Evolutionary conservation across 1,284 basidiomycete species (phyloP).

Genomic region (Chalciporus sp.): DNA sequence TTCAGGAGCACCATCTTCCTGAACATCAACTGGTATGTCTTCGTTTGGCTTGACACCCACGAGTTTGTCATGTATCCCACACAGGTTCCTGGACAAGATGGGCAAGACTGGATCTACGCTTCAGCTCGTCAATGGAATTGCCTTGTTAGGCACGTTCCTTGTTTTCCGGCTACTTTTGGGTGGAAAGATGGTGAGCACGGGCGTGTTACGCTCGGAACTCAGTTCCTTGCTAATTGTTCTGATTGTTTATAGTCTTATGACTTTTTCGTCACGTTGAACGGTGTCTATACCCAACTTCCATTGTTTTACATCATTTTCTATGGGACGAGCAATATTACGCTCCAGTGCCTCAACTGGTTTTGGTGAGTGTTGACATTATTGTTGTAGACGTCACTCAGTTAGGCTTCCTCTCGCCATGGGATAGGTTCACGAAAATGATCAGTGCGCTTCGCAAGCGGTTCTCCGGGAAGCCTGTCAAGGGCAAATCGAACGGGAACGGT

Average conservation of each 20-base stretch:
- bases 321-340: conserved; percentile 54
- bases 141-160: conserved; percentile 66
- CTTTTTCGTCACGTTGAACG: conserved; percentile 58
- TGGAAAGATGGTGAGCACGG: conserved; percentile 52
- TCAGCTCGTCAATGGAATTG: conserved; percentile 67
- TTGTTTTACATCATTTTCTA: conserved; percentile 50
- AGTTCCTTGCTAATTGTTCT: conserved; percentile 9
- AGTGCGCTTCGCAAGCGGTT: conserved; percentile 59
- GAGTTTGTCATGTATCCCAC: background rate
- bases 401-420: background rate
- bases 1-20: conserved; percentile 76
- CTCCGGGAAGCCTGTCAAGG: conserved; percentile 13
- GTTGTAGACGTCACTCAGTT: conserved; percentile 2
- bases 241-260: conserved; percentile 51
- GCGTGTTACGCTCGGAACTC: background rate
- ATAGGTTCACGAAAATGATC: conserved; percentile 73
- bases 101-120: conserved; percentile 63
- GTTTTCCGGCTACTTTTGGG: conserved; percentile 66
- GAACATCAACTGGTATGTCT: conserved; percentile 69
- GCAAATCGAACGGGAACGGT: conserved; percentile 14
- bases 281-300: conserved; percentile 52
- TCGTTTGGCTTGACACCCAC: background rate
- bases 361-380: conserved; percentile 50
- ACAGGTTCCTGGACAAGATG: conserved; percentile 75
- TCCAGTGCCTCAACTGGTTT: conserved; percentile 69